phyloP scores from a whole-genome alignment of 2,329 filamentous ascomycete species.

The Verticillium longisporum region DNA sequence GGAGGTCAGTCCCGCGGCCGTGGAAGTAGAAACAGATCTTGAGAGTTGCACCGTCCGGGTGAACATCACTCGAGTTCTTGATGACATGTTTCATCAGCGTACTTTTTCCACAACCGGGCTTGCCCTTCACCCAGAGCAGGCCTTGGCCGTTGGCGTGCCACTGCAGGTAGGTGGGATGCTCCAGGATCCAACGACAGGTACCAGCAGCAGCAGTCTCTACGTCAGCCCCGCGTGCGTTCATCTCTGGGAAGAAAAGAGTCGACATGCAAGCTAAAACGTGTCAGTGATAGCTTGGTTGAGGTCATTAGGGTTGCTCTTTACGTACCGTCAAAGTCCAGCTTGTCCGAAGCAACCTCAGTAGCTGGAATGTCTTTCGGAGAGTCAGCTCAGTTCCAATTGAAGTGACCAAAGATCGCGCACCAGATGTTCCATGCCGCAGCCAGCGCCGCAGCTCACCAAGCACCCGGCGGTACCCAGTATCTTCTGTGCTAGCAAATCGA shows the following conservation, averaged over 20 bases:
- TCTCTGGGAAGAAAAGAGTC: conserved; percentile 22
- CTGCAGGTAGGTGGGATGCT: conserved; percentile 13
- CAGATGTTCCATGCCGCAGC: background rate
- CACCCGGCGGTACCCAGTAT: background rate
- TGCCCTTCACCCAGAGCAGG: conserved; percentile 31
- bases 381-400: background rate
- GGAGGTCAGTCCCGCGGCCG: conserved; percentile 20
- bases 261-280: conserved; percentile 15
- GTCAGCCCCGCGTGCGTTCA: conserved; percentile 17
- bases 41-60: conserved; percentile 3
- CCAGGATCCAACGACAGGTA: conserved; percentile 25
- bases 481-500: background rate
- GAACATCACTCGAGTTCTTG: background rate
- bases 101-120: conserved; percentile 32
- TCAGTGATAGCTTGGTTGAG: background rate
- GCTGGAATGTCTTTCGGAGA: background rate
- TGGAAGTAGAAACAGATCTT: conserved; percentile 30
- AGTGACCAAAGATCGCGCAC: background rate
- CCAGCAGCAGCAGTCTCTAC: conserved; percentile 15
- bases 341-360: background rate
- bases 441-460: background rate
- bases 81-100: conserved; percentile 22
- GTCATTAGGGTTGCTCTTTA: background rate
- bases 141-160: conserved; percentile 14
- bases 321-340: background rate